Percentiles rank a stretch among this genome's conserved stretches.
These are phyloP conservation scores for Xylariaceae sp. DNA, from an alignment of 2,329 filamentous ascomycete genomes.

Conservation along the genomic window DNA sequence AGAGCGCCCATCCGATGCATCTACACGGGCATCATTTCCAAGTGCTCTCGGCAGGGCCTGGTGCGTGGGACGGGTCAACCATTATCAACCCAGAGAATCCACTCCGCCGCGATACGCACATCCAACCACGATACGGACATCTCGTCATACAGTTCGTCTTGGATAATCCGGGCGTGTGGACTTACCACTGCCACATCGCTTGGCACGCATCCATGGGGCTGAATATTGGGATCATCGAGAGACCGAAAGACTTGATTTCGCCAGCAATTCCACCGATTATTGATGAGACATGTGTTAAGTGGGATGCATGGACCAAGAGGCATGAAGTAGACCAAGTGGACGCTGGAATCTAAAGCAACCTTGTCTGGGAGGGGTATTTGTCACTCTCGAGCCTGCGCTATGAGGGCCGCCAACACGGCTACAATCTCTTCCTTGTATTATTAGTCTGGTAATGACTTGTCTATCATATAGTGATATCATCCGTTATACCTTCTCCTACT, in stretches of 20 bases:
- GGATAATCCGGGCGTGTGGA: slow-evolving; percentile 35
- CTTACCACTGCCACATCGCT: slow-evolving; percentile 31
- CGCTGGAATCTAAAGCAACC: no score
- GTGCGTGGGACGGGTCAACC: slow-evolving; percentile 21
- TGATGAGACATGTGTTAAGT: slow-evolving; percentile 14
- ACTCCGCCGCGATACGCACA: slow-evolving; percentile 36
- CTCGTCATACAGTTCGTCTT: slow-evolving; percentile 32
- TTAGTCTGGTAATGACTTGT: no score
- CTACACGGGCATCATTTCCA: slow-evolving; percentile 50
- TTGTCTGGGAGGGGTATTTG: no score
- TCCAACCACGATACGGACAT: slow-evolving; percentile 20
- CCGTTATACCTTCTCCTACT: no score
- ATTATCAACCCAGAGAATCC: slow-evolving; percentile 32
- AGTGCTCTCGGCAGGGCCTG: slow-evolving; percentile 34
- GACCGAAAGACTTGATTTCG: slow-evolving; percentile 20
- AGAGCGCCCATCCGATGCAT: slow-evolving; percentile 42
- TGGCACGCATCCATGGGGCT: slow-evolving; percentile 37
- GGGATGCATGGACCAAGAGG: slow-evolving; percentile 12
- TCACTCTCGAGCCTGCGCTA: no score
- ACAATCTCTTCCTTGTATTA: no score
- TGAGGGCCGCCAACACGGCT: no score
- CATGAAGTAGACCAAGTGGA: no score
- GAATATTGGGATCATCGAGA: slow-evolving; percentile 35
- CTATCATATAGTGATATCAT: no score
- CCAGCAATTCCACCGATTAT: slow-evolving; percentile 11